Conservation (phyloP, 306 rosid genomes). For the Erythrophleum fordii region DNA sequence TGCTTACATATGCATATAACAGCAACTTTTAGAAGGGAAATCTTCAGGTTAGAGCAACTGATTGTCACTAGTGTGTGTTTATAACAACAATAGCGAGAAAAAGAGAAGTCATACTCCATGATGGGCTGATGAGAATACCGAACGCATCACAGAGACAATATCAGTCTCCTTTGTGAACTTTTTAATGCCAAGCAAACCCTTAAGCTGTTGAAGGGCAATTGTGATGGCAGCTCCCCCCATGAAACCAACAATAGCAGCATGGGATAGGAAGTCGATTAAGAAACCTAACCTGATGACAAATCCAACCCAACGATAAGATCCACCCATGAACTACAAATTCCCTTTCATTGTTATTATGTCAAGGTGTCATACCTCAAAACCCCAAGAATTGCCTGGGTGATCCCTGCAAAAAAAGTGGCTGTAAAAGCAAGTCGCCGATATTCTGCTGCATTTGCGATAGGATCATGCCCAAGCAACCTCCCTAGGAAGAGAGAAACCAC, state of each 20-base stretch:
- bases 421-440: slow-evolving; percentile 89
- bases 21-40: neutral
- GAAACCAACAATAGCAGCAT: slow-evolving; percentile 97
- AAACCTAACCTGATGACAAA: slow-evolving; percentile 75
- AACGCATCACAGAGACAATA: slow-evolving; percentile 69
- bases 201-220: slow-evolving; percentile 95
- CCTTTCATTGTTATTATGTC: neutral
- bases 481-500: slow-evolving; percentile 95
- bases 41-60: neutral
- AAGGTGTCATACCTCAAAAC: slow-evolving; percentile 61
- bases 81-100: slow-evolving; percentile 2
- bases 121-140: slow-evolving; percentile 66
- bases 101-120: slow-evolving; percentile 70
- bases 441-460: slow-evolving; percentile 47
- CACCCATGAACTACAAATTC: slow-evolving; percentile 15
- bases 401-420: slow-evolving; percentile 95
- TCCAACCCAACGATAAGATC: slow-evolving; percentile 1
- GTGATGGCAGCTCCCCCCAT: slow-evolving; percentile 99
- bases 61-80: neutral
- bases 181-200: slow-evolving; percentile 88
- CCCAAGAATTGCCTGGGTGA: slow-evolving; percentile 93
- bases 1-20: slow-evolving; percentile 2
- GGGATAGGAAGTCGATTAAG: slow-evolving; percentile 94
- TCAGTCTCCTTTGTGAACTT: slow-evolving; percentile 75
- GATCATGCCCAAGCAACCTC: slow-evolving; percentile 80